phyloP scores from a whole-genome alignment of 352 stramenopile genomes.

The Phytophthora cactorum region DNA sequence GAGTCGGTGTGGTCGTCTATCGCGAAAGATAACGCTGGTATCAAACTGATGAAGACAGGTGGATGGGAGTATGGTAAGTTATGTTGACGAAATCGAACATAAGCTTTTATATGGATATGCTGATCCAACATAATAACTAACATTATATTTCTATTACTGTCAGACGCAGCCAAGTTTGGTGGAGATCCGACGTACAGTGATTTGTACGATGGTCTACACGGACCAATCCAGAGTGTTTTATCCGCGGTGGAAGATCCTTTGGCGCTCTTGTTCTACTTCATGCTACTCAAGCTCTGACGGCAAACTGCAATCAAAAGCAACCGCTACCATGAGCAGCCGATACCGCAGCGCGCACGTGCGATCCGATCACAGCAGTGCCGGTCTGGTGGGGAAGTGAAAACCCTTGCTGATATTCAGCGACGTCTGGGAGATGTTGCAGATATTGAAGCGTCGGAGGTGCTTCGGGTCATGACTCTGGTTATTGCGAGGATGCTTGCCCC shows the following conservation, averaged over 20 bases:
- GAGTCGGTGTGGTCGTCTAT: not conserved
- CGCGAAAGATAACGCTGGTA: not conserved
- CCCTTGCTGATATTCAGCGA: not conserved
- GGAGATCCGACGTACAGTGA: not conserved
- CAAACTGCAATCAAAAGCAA: not conserved
- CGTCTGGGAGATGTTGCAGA: not conserved
- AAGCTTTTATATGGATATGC: not conserved
- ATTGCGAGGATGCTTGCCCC: not conserved
- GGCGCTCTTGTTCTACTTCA: not conserved
- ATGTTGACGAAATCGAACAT: not conserved
- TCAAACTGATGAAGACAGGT: not conserved
- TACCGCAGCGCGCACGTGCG: not conserved
- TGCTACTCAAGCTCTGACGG: not conserved
- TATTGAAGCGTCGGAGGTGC: not conserved
- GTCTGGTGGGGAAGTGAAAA: not conserved
- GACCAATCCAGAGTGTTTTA: not conserved
- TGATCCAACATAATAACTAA: not conserved
- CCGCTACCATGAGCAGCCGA: not conserved
- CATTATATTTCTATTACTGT: not conserved
- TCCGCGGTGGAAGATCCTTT: not conserved
- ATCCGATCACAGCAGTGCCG: no score
- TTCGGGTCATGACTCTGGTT: not conserved
- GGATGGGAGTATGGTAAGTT: slow-evolving; percentile 3
- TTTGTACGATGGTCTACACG: not conserved
- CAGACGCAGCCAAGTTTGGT: not conserved